phyloP scores from a whole-genome alignment of 768 basidiomycete genomes.

The Podaxis mareebaensis region DNA sequence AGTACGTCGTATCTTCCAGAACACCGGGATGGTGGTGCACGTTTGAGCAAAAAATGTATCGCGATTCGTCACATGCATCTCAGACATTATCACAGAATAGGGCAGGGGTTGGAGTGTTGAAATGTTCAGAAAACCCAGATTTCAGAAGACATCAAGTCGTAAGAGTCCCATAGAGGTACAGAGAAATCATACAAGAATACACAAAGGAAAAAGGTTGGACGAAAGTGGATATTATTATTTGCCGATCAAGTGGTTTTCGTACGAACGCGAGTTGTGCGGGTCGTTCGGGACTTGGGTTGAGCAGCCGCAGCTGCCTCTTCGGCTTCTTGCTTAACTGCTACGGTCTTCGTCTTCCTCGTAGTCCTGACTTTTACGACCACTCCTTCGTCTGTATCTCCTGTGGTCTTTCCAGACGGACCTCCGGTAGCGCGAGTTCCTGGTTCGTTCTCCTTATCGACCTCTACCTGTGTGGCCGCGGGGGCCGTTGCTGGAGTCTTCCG shows the following conservation, averaged over 20 bases:
- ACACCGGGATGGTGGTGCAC: too few relatives aligned
- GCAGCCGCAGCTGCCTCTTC: conserved; percentile 23
- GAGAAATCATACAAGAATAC: not conserved
- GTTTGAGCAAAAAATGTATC: too few relatives aligned
- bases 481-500: conserved; percentile 37
- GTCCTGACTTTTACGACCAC: conserved; percentile 35
- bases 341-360: conserved; percentile 31
- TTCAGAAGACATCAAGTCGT: not conserved
- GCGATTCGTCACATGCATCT: too few relatives aligned
- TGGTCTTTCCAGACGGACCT: conserved; percentile 23
- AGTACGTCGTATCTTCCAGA: too few relatives aligned
- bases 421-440: conserved; percentile 16
- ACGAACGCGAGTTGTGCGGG: conserved; percentile 34
- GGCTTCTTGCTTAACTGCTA: conserved; percentile 26
- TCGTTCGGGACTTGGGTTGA: conserved; percentile 27
- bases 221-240: not conserved
- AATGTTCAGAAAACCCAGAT: not conserved
- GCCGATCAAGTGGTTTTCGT: conserved; percentile 31
- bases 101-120: not conserved
- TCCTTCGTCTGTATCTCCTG: conserved; percentile 28
- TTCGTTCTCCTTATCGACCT: conserved; percentile 43
- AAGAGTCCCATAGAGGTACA: not conserved
- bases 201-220: not conserved
- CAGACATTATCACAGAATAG: not conserved
- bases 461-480: conserved; percentile 30